Percentiles rank a stretch among this genome's conserved stretches.
These are phyloP conservation scores for Postia placenta DNA, from an alignment of 768 basidiomycete genomes.

Conservation along the genomic window DNA sequence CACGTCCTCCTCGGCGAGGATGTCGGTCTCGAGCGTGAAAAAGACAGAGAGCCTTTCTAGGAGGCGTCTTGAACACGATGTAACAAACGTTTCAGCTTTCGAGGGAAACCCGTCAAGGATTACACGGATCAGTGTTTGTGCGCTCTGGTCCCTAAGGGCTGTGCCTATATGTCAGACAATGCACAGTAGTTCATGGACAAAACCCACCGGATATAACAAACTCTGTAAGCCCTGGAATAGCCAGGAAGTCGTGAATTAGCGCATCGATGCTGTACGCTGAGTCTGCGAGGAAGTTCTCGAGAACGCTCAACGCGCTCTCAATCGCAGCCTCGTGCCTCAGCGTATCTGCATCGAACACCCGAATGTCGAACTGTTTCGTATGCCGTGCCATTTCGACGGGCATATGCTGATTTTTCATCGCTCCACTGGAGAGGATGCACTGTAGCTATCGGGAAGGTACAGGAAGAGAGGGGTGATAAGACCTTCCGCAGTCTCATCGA, in stretches of 20 bases:
- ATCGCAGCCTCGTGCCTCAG: slow-evolving; percentile 3
- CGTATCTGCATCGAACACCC: background rate
- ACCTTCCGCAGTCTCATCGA: too few relatives aligned
- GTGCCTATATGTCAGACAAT: background rate
- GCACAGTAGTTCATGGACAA: background rate
- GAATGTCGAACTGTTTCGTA: too few relatives aligned
- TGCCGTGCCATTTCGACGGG: too few relatives aligned
- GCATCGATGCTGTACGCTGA: background rate
- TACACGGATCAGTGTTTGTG: background rate
- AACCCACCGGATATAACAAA: slow-evolving; percentile 8
- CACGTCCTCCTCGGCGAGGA: background rate
- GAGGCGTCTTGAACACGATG: background rate
- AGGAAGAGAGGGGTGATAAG: too few relatives aligned
- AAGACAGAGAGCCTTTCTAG: slow-evolving; percentile 5
- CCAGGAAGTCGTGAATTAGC: background rate
- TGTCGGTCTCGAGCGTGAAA: slow-evolving; percentile 7
- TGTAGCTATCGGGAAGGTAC: too few relatives aligned
- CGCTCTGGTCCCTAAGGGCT: slow-evolving; percentile 2
- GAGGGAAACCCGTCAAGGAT: slow-evolving; percentile 3
- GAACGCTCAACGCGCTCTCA: slow-evolving; percentile 2
- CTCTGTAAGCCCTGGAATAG: slow-evolving; percentile 3
- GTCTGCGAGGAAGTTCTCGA: slow-evolving; percentile 4
- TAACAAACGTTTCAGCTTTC: background rate
- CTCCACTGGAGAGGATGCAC: too few relatives aligned
- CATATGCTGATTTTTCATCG: too few relatives aligned